These are phyloP conservation scores for Clausena lansium DNA, from an alignment of 345 rosid species.

Conservation along the genomic window DNA sequence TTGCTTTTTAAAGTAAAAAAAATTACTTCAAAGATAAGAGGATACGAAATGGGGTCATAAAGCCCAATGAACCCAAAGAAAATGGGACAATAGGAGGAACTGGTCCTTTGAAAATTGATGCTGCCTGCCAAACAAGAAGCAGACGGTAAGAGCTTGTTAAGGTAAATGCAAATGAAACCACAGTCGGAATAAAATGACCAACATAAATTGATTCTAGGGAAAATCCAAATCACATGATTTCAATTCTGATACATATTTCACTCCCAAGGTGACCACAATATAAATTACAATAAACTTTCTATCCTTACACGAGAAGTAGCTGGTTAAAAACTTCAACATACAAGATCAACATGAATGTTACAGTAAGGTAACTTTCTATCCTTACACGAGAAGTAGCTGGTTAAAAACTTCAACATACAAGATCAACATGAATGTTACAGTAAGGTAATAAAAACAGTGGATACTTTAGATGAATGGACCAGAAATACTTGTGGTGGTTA, in stretches of 20 bases:
- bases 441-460: background rate
- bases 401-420: background rate
- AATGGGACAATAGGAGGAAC: slow-evolving; percentile 98
- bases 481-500: background rate
- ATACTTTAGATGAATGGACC: background rate
- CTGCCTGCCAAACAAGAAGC: slow-evolving; percentile 60
- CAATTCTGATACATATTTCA: background rate
- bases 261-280: background rate
- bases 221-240: background rate
- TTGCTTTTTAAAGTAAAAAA: background rate
- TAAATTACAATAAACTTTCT: slow-evolving; percentile 1
- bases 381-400: background rate
- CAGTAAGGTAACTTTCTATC: background rate
- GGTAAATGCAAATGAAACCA: slow-evolving; percentile 10
- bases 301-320: background rate
- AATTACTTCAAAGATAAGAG: slow-evolving; percentile 25
- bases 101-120: slow-evolving; percentile 98
- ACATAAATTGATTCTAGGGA: background rate
- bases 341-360: background rate
- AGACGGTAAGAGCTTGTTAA: slow-evolving; percentile 11
- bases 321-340: background rate
- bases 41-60: slow-evolving; percentile 99
- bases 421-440: background rate
- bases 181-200: background rate
- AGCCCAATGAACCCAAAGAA: slow-evolving; percentile 96